Percentiles rank a stretch among this genome's conserved stretches.
These are phyloP conservation scores for Cutaneotrichosporon cutaneum DNA, from an alignment of 1,284 basidiomycete species.

Conservation along the genomic window DNA sequence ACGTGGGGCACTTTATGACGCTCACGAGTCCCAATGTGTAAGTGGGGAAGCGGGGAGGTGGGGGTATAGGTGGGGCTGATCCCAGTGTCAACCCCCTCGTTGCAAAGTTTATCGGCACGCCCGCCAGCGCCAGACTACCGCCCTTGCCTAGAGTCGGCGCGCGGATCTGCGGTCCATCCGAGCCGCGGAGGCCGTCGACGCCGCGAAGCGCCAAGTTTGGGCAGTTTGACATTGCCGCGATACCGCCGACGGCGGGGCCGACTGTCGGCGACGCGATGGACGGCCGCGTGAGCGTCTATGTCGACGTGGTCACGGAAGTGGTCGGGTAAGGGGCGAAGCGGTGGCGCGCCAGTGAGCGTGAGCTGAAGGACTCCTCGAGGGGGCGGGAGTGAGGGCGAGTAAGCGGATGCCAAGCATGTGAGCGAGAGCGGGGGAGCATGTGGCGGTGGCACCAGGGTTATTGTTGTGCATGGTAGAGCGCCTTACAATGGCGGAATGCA, in stretches of 20 bases:
- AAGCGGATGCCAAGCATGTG: too few relatives aligned
- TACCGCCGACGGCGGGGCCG: slow-evolving; percentile 19
- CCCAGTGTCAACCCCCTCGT: slow-evolving; percentile 29
- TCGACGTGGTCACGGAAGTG: slow-evolving; percentile 16
- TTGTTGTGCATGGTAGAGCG: too few relatives aligned
- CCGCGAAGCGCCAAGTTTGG: slow-evolving; percentile 16
- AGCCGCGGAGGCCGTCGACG: slow-evolving; percentile 26
- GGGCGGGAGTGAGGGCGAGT: background rate
- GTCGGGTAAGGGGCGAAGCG: background rate
- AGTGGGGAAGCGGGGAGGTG: slow-evolving; percentile 9
- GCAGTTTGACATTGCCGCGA: slow-evolving; percentile 25
- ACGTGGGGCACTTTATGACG: slow-evolving; percentile 26
- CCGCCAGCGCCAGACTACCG: slow-evolving; percentile 15
- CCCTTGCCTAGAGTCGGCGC: slow-evolving; percentile 12
- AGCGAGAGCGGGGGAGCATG: too few relatives aligned
- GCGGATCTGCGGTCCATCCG: slow-evolving; percentile 12
- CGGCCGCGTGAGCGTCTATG: slow-evolving; percentile 8
- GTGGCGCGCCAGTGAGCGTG: too few relatives aligned
- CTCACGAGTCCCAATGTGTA: slow-evolving; percentile 30
- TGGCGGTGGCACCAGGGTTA: too few relatives aligned
- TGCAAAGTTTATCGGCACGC: slow-evolving; percentile 22
- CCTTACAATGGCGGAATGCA: too few relatives aligned
- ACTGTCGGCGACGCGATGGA: slow-evolving; percentile 30
- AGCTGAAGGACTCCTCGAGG: background rate
- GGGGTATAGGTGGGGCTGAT: background rate